Evolutionary conservation across 75 land plant species (phyloP), one percentile per base, ranked within the genome.

Genomic region (Selaginella tamariscina): DNA sequence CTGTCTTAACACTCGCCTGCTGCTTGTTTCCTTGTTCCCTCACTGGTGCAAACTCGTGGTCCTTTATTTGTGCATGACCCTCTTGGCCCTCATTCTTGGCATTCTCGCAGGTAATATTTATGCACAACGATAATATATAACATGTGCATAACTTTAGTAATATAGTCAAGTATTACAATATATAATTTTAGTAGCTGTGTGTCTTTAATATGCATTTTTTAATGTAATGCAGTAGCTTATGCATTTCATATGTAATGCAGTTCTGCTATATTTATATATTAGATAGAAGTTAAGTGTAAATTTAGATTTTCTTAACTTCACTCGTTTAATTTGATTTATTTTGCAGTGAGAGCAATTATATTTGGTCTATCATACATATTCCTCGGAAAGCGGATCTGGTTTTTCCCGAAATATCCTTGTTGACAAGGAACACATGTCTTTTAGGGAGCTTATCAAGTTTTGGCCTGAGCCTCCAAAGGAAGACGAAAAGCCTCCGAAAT

Each of bases 1-100:
- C 98, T 56, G 81, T 94, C 56, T 71, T 87, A 75, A 91, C 98
- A 0, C 81, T 94, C 2, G 98, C 96, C 21, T 83, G 93, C 70
- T 94, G 98, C 74, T 79, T 94, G 79, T 94, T 94, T 78, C 98
- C 98, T 83, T 94, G 30, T 94, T 85, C 69, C 98, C 98, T 24
- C 88, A 89, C 73, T 68, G 80, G 70, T 83, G 86, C 91, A 94
- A 94, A 72, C 78, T 94, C 39, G 70, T 88, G 24, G 85, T 94
- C 27, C 88, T 94, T 32, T 94, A 94, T 71, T 78, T 83, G 30
- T 94, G 96, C 68, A 83, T 88, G 15, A 84, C 88, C 27, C 68
- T 84, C 54, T 78, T 94, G 23, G 72, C 86, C 27, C 71, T 88
- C 11, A 85, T 94, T 24, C 73, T 86, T 18, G 84, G 72, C 68